Evolutionary conservation across 2,329 filamentous ascomycete genomes (phyloP).

Genomic region (Pseudocercospora ulei): DNA sequence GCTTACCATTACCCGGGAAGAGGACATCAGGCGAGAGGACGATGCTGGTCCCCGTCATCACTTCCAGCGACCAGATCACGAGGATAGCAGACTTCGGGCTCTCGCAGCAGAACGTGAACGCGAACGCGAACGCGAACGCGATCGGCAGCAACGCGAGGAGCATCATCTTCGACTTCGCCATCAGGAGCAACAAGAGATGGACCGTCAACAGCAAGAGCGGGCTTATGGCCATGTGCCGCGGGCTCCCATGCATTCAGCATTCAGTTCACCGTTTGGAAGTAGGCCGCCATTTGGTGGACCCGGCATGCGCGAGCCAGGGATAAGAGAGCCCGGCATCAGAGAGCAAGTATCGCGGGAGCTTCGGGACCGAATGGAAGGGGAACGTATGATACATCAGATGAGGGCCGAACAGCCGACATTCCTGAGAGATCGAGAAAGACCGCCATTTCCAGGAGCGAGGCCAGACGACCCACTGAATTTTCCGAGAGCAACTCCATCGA

Average conservation of each 20-base stretch:
- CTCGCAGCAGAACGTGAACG: slow-evolving; percentile 10
- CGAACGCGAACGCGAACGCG: slow-evolving; percentile 6
- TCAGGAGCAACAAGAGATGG: slow-evolving; percentile 18
- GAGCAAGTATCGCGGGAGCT: slow-evolving; percentile 10
- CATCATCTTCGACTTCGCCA: slow-evolving; percentile 11
- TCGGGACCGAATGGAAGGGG: slow-evolving; percentile 8
- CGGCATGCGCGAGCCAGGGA: neutral
- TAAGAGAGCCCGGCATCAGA: slow-evolving; percentile 1
- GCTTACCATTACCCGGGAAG: slow-evolving; percentile 24
- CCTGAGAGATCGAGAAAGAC: slow-evolving; percentile 3
- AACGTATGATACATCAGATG: slow-evolving; percentile 2
- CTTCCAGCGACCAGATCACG: slow-evolving; percentile 13
- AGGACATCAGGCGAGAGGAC: slow-evolving; percentile 24
- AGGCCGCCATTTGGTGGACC: slow-evolving; percentile 5
- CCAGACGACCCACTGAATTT: neutral
- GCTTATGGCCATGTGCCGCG: slow-evolving; percentile 6
- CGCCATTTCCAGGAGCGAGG: neutral
- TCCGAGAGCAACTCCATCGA: slow-evolving; percentile 2
- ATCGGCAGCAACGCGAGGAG: slow-evolving; percentile 3
- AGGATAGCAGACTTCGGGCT: slow-evolving; percentile 10
- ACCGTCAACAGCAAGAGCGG: slow-evolving; percentile 20
- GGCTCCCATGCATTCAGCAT: slow-evolving; percentile 9
- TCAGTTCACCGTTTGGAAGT: slow-evolving; percentile 7
- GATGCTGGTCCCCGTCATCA: slow-evolving; percentile 14
- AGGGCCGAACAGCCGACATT: slow-evolving; percentile 2